Base-by-base conservation (phyloP, 495 filamentous ascomycete genomes). In the Pseudoneurospora amorphoporcata region DNA sequence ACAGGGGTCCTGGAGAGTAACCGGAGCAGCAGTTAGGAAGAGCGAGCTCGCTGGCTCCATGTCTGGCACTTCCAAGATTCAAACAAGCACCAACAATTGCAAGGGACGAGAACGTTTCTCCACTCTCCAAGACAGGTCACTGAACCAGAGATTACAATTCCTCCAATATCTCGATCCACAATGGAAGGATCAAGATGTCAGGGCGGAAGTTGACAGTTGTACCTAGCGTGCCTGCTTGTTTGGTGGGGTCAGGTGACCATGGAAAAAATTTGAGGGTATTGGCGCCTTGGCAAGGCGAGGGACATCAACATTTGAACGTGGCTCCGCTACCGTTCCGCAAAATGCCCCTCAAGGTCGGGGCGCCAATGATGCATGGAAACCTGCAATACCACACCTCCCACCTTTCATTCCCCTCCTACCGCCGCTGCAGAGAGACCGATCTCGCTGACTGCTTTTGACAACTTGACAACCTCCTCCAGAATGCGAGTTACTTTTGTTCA, bases 191-290 rank as follows among this genome's bases (percentile, higher is more conserved):
- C 53, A 65, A 35, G 14, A 35, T 65, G 29, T 37, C 29, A 65
- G 29, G 53, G 53, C 29, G 29, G 29, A 65, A 35, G 53, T 65
- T 16, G 29, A 35, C 29, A 61, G 53, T 23, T 23, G 23, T 23
- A 23, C 23, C 23, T 65, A 35, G 53, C 53, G 53, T 65, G 53
- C 53, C 53, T 23, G 53, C 53, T 70, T 74, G 72, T 74, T 73
- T 72, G 65, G 58, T 74, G 42, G 69, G 74, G 74, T 76, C 78
- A 78, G 78, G 72, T 78, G 78, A 79, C 73, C 74, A 65, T 61
- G 42, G 71, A 77, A 78, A 78, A 78, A 74, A 71, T 76, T 71
- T 68, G 72, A 58, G 29, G 70, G 68, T 41, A 72, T 74, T 70
- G 43, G 69, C 42, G 39, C 35, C 72, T 77, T 77, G 76, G 75